Evolutionary conservation across 1,284 basidiomycete species (phyloP), one percentile per base, ranked within the genome.

Genomic region (Boletus semigastroideus): DNA sequence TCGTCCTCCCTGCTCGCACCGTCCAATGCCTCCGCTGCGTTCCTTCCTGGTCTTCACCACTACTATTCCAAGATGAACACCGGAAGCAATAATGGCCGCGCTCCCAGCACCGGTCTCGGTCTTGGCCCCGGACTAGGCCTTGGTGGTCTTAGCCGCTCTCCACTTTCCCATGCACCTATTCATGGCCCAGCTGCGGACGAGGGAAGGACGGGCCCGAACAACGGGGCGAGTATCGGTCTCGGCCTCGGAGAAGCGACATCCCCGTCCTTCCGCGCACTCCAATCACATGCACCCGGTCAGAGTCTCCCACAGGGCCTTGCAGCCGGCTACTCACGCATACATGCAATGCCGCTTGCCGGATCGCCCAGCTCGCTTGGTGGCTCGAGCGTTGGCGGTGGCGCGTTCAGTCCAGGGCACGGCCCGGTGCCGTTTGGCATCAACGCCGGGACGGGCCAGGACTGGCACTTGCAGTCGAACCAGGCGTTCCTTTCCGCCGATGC

Each of bases 281-380:
- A 90, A 62, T 72, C 82, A 12, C 91, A 93, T 59, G 90, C 90
- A 1, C 90, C 91, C 0, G 90, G 90, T 1, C 90, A 92, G 68
- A 87, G 84, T 69, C 75, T 93, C n/a, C 91, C 92, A 1, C 90
- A 93, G 56, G 91, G 91, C 34, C 76, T 94, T 22, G 91, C 91
- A 0, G 91, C 91, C 0, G 92, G 92, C 3, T 86, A 91, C 65
- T 92, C 89, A 41, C 78, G 91, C 42, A 86, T 94, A 55, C 91
- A 94, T 60, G 84, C 90, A 1, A 69, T 84, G 20, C 86, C 83
- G 0, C 79, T 79, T 16, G 68, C 74, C 50, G 59, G 79, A 64
- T 61, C 78, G 1, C 65, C 68, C 20, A 42, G 65, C 37, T 69
- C 68, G 3, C 36, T 66, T 31, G 61, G 64, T 1, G 57, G 63